These are phyloP conservation scores for Neopestalotiopsis sp. DNA, from an alignment of 2,329 filamentous ascomycete genomes.

Conservation along the genomic window DNA sequence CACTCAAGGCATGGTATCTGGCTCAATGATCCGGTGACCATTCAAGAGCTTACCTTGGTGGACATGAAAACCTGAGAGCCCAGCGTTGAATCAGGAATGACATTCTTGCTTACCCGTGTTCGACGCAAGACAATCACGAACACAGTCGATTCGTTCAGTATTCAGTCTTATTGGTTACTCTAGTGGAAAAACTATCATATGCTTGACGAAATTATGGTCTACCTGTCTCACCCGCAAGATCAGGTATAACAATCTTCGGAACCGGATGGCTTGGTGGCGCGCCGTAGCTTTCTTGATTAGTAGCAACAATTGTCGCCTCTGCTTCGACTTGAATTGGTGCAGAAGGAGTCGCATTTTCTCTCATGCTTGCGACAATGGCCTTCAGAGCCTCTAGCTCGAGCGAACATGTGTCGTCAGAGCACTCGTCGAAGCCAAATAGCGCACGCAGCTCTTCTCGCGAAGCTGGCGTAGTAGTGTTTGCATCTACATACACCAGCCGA, in stretches of 20 bases:
- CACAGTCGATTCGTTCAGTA: not conserved
- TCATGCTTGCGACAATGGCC: not conserved
- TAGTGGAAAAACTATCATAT: not conserved
- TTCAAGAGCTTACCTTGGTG: not conserved
- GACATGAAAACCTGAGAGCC: too few species aligned
- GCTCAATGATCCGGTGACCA: not conserved
- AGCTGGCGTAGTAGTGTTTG: not conserved
- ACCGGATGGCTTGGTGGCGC: slow-evolving; percentile 6
- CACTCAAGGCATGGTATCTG: slow-evolving; percentile 1
- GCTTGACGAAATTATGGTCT: not conserved
- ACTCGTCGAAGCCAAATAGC: slow-evolving; percentile 10
- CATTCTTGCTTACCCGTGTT: too few species aligned
- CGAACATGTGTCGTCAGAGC: not conserved
- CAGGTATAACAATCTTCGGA: not conserved
- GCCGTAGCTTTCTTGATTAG: too few species aligned
- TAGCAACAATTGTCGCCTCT: not conserved
- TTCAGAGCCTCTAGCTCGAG: slow-evolving; percentile 7
- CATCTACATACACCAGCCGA: not conserved
- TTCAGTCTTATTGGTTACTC: not conserved
- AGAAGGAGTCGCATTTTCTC: not conserved
- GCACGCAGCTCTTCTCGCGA: slow-evolving; percentile 12
- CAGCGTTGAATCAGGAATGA: too few species aligned
- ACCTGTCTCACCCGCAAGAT: not conserved
- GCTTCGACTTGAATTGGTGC: not conserved
- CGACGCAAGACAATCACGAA: not conserved